A percentile compares a stretch with the other conserved stretches of the same genome.
phyloP scores from a whole-genome alignment of 2,329 filamentous ascomycete genomes.

The Tolypocladium inflatum region DNA sequence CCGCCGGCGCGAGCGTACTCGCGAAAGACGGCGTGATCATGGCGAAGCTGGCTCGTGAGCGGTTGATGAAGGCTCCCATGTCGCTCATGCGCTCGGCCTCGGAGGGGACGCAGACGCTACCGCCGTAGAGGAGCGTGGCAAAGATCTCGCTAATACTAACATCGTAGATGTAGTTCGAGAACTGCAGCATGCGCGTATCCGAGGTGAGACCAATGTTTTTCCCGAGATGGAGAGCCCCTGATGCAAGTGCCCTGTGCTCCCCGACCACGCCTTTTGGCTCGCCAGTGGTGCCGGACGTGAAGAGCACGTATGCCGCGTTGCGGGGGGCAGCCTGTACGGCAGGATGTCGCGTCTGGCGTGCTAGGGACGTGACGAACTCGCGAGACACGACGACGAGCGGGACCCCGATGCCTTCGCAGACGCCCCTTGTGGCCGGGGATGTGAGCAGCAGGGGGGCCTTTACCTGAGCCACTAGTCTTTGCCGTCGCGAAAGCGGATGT shows the following conservation, averaged over 20 bases:
- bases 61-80: neutral
- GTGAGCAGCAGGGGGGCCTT: neutral
- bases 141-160: too few species aligned
- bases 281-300: too few species aligned
- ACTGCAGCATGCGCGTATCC: too few species aligned
- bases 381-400: too few species aligned
- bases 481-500: neutral
- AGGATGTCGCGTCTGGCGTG: too few species aligned
- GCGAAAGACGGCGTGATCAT: neutral
- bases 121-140: neutral
- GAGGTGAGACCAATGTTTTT: conserved; percentile 28
- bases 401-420: too few species aligned
- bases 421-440: neutral
- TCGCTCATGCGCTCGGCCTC: conserved; percentile 3
- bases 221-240: conserved; percentile 32
- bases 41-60: neutral
- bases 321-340: too few species aligned
- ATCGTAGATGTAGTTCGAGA: too few species aligned
- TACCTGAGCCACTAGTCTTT: neutral
- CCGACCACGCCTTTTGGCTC: too few species aligned
- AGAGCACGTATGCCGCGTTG: too few species aligned
- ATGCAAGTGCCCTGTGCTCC: conserved; percentile 16
- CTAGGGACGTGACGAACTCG: too few species aligned
- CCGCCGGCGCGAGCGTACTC: neutral
- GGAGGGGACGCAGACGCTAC: conserved; percentile 3